These are phyloP conservation scores for Labyrinthula sp. DNA, from an alignment of 352 stramenopile species.

Conservation along the genomic window DNA sequence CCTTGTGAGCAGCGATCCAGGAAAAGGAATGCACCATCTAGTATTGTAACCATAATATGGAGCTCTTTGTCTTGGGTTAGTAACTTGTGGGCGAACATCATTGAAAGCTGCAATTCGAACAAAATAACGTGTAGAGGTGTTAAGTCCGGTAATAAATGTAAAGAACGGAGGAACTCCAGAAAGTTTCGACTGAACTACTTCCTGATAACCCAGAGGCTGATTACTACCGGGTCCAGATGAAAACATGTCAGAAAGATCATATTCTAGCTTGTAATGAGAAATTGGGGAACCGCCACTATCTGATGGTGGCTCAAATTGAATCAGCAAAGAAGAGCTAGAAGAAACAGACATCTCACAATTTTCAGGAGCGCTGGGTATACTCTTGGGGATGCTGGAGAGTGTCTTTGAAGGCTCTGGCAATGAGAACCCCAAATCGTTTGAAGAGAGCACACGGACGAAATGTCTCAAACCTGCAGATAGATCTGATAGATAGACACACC, in stretches of 20 bases:
- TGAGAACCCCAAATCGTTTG: slow-evolving; percentile 46
- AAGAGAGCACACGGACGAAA: slow-evolving; percentile 44
- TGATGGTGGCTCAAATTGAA: slow-evolving; percentile 49
- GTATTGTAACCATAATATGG: slow-evolving; percentile 50
- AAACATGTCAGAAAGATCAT: slow-evolving; percentile 62
- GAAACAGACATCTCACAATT: slow-evolving; percentile 47
- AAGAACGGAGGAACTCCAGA: slow-evolving; percentile 55
- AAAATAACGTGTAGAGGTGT: slow-evolving; percentile 53
- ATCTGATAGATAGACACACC: slow-evolving; percentile 33
- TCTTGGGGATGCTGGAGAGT: slow-evolving; percentile 51
- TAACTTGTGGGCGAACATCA: slow-evolving; percentile 52
- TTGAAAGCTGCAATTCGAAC: slow-evolving; percentile 68
- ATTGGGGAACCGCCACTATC: slow-evolving; percentile 51
- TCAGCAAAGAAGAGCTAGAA: slow-evolving; percentile 54
- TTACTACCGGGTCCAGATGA: too few relatives aligned
- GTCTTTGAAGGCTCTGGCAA: not conserved
- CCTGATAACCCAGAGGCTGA: too few relatives aligned
- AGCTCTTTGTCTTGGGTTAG: slow-evolving; percentile 49
- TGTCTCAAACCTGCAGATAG: slow-evolving; percentile 42
- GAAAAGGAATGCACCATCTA: slow-evolving; percentile 54
- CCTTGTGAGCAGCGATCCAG: slow-evolving; percentile 46
- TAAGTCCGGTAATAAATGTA: slow-evolving; percentile 51
- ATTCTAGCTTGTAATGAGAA: slow-evolving; percentile 58
- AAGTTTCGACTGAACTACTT: too few relatives aligned
- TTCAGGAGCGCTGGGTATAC: slow-evolving; percentile 56